Conservation (phyloP, 352 stramenopile species). For the Pythium periplocum region DNA sequence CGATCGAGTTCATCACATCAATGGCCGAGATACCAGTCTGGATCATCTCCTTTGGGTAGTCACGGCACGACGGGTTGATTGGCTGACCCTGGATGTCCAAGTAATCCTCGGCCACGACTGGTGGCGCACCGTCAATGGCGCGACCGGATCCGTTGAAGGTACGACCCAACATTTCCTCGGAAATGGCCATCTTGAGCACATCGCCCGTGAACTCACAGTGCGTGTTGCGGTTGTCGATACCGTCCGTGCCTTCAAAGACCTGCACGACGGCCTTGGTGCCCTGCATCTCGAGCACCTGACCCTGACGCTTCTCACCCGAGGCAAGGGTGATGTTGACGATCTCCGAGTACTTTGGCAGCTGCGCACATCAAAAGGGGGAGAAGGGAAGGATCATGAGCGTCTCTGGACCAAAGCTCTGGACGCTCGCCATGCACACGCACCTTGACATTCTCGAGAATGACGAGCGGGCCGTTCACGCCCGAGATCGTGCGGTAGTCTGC, state of each 20-base stretch:
- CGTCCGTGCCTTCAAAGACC: constrained; percentile 98
- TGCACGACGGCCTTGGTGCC: constrained; percentile 94
- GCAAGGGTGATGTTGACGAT: constrained; percentile 98
- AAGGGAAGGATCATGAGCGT: too few species aligned
- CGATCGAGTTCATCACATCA: constrained; percentile 99
- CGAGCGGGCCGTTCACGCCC: constrained; percentile 97
- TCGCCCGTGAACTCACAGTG: constrained; percentile 98
- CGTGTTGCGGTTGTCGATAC: constrained; percentile 99
- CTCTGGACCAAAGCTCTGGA: too few species aligned
- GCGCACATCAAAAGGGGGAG: constrained; percentile 2
- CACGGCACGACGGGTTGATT: constrained; percentile 98
- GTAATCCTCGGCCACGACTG: constrained; percentile 98
- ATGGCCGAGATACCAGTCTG: constrained; percentile 99
- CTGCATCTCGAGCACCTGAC: constrained; percentile 96
- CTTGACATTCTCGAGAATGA: constrained; percentile 99
- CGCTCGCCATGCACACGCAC: constrained; percentile 25
- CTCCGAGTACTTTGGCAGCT: constrained; percentile 96
- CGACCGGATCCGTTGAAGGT: constrained; percentile 98
- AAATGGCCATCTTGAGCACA: constrained; percentile 99
- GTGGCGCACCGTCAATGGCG: constrained; percentile 96
- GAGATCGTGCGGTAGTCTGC: constrained; percentile 97
- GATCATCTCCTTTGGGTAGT: constrained; percentile 99
- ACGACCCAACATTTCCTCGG: constrained; percentile 97
- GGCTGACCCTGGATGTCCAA: constrained; percentile 99
- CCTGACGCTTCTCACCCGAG: constrained; percentile 92